Conservation (phyloP, 768 basidiomycete genomes). For the Trametopsis cervina region DNA sequence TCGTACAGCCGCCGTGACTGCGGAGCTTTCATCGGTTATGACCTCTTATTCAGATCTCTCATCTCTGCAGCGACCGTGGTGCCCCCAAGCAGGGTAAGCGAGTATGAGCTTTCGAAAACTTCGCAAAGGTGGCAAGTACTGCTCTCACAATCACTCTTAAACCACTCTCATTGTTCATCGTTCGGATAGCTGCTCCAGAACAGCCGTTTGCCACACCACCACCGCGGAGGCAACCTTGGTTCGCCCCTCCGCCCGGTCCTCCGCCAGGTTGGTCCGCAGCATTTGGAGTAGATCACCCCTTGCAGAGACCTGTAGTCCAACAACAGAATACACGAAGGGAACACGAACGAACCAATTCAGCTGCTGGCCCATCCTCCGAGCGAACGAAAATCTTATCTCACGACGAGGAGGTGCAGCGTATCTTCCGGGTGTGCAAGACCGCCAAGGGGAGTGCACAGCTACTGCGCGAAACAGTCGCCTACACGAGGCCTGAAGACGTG, state of each 20-base stretch:
- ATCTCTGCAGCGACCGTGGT: background rate
- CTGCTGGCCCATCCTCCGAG: too few relatives aligned
- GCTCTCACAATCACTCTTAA: background rate
- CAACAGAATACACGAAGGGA: background rate
- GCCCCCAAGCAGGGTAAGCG: too few relatives aligned
- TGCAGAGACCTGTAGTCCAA: background rate
- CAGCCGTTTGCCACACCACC: background rate
- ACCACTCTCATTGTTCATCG: background rate
- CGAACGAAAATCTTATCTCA: conserved; percentile 41
- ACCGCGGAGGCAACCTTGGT: background rate
- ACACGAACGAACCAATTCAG: background rate
- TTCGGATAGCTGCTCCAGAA: too few relatives aligned
- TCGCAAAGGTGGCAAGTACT: background rate
- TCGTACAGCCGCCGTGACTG: too few relatives aligned
- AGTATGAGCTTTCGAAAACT: background rate
- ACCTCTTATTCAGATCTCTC: too few relatives aligned
- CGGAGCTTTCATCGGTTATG: too few relatives aligned
- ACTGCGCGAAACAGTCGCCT: conserved; percentile 62
- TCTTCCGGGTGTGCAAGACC: conserved; percentile 79
- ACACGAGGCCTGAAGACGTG: conserved; percentile 64
- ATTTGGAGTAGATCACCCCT: background rate
- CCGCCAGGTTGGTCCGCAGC: conserved; percentile 5
- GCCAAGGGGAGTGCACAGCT: conserved; percentile 73
- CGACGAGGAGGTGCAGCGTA: conserved; percentile 75
- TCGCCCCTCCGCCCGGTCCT: conserved; percentile 9